A percentile compares a stretch with the other conserved stretches of the same genome.
Evolutionary conservation across 106 monocot species (phyloP).

Genomic region (Cymbidium sinense): DNA sequence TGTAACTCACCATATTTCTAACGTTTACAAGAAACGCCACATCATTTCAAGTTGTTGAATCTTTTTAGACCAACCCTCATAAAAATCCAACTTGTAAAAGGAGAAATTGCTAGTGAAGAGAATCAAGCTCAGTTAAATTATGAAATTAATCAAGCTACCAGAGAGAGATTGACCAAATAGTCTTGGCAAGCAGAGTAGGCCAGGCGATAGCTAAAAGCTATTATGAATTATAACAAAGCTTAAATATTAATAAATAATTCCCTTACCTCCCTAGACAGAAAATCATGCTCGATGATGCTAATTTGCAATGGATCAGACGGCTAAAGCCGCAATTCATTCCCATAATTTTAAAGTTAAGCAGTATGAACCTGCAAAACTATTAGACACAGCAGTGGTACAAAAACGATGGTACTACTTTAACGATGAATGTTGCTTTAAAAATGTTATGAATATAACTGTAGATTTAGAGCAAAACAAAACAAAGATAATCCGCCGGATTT

Average conservation of each 20-base stretch:
- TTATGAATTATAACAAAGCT: not conserved
- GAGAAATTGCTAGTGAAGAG: no score
- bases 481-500: not conserved
- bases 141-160: no score
- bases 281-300: conserved; percentile 21
- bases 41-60: no score
- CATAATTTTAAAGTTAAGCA: conserved; percentile 18
- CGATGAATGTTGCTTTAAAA: not conserved
- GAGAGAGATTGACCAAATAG: no score
- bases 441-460: not conserved
- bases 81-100: no score
- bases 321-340: conserved; percentile 23
- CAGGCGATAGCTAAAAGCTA: no score
- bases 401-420: not conserved
- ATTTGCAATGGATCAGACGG: conserved; percentile 20
- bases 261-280: conserved; percentile 24
- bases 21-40: no score
- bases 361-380: conserved; percentile 37
- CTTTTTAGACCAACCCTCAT: no score
- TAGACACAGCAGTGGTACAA: conserved; percentile 4
- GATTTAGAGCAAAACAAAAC: not conserved
- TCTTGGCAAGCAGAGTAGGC: no score
- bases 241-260: not conserved
- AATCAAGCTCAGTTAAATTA: no score
- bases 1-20: no score